phyloP scores from a whole-genome alignment of 768 basidiomycete species.

The Xanthoconium stramineum region DNA sequence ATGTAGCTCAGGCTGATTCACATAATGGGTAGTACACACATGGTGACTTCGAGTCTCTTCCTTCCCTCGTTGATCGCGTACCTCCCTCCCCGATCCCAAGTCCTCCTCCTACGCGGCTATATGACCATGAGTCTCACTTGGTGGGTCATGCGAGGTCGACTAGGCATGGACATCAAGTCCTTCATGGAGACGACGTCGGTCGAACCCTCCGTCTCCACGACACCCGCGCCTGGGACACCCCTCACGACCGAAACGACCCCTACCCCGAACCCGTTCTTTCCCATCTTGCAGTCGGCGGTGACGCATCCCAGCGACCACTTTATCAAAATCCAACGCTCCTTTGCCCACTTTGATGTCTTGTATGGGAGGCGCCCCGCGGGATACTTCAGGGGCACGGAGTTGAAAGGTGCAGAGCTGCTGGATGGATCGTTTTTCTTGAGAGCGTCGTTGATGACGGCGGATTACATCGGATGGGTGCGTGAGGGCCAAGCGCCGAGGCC shows the following conservation, averaged over 20 bases:
- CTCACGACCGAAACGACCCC: constrained; percentile 12
- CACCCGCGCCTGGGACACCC: not conserved
- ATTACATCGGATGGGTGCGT: constrained; percentile 38
- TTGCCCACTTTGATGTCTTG: constrained; percentile 32
- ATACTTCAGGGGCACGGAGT: constrained; percentile 27
- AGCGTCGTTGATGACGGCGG: constrained; percentile 28
- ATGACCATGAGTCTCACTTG: constrained; percentile 21
- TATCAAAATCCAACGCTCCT: constrained; percentile 31
- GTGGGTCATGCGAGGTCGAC: constrained; percentile 32
- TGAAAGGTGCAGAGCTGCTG: constrained; percentile 30
- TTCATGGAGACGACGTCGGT: constrained; percentile 30
- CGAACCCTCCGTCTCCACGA: constrained; percentile 8
- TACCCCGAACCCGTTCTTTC: constrained; percentile 38
- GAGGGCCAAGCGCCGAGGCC: constrained; percentile 27
- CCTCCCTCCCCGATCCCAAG: constrained; percentile 17
- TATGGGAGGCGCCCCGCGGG: constrained; percentile 28
- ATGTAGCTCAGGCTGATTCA: not conserved
- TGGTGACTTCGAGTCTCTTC: no score
- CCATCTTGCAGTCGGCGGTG: constrained; percentile 37
- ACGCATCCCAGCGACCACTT: constrained; percentile 34
- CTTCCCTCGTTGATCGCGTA: constrained; percentile 23
- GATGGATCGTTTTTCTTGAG: constrained; percentile 37
- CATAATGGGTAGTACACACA: constrained; percentile 15
- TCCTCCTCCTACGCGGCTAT: constrained; percentile 29
- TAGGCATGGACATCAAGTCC: constrained; percentile 26